A percentile compares a stretch with the other conserved stretches of the same genome.
Evolutionary conservation across 805 yeast species (phyloP).

Genomic region (Nakazawaea siamensis): DNA sequence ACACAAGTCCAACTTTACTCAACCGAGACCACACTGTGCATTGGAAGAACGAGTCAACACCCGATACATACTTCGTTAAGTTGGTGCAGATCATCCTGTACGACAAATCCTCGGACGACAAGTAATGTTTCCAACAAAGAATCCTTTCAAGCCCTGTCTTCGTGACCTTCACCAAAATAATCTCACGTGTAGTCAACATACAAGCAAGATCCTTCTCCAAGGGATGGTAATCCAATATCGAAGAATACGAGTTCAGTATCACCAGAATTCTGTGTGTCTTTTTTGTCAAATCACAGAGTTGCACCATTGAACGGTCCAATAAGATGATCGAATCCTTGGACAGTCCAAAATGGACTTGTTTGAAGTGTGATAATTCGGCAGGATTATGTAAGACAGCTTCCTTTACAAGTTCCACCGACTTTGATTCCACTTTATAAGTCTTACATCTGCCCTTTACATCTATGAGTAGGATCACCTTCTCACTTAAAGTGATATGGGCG

Average conservation of each 20-base stretch:
- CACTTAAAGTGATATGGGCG: too few species aligned
- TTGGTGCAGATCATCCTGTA: constrained; percentile 29
- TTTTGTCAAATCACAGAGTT: constrained; percentile 21
- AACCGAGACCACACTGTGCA: constrained; percentile 23
- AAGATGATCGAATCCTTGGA: constrained; percentile 21
- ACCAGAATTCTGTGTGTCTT: constrained; percentile 27
- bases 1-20: constrained; percentile 19
- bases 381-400: too few species aligned
- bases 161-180: constrained; percentile 40
- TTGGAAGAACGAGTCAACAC: constrained; percentile 8
- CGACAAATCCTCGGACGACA: constrained; percentile 48
- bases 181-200: constrained; percentile 58
- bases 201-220: constrained; percentile 31
- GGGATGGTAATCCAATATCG: constrained; percentile 33
- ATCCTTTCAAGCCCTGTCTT: constrained; percentile 31
- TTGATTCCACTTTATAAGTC: too few species aligned
- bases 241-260: constrained; percentile 47
- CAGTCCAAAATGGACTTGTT: constrained; percentile 38
- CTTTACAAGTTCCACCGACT: too few species aligned
- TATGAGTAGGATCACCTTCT: too few species aligned
- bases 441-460: too few species aligned
- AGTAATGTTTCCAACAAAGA: constrained; percentile 68
- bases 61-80: constrained; percentile 1
- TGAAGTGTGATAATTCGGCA: constrained; percentile 49
- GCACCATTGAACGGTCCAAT: constrained; percentile 36